A percentile compares a stretch with the other conserved stretches of the same genome.
Evolutionary conservation across 2,329 filamentous ascomycete species (phyloP).

Genomic region (Xylariaceae sp.): DNA sequence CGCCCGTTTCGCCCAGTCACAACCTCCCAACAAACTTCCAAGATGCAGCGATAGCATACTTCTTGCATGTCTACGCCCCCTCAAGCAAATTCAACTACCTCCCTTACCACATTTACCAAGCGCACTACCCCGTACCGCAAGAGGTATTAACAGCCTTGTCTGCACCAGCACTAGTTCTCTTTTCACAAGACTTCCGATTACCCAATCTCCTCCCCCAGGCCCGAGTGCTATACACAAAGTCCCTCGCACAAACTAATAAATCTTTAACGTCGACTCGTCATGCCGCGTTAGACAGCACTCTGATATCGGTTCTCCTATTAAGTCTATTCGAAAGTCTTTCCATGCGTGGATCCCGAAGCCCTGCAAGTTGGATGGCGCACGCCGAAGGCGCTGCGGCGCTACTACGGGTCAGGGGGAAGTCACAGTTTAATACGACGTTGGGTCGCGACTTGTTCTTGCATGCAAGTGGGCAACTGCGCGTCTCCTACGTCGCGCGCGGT

Average conservation of each 20-base stretch:
- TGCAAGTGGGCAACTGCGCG: neutral
- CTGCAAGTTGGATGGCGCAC: neutral
- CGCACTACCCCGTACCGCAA: neutral
- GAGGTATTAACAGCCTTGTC: neutral
- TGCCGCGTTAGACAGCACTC: neutral
- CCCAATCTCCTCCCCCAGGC: neutral
- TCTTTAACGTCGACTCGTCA: neutral
- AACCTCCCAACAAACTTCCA: neutral
- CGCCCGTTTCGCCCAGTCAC: neutral
- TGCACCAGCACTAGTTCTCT: neutral
- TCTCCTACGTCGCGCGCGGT: neutral
- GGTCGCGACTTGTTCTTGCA: neutral
- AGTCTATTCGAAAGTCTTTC: neutral
- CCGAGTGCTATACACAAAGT: neutral
- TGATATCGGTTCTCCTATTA: neutral
- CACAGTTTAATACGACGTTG: neutral
- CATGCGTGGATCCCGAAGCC: neutral
- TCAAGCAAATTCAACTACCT: neutral
- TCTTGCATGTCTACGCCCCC: neutral
- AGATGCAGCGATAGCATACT: neutral
- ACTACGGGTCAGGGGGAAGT: neutral
- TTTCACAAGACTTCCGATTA: neutral
- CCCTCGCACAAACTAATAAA: neutral
- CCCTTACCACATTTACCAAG: neutral
- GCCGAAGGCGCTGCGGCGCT: neutral